phyloP scores from a whole-genome alignment of 2,329 filamentous ascomycete genomes.

The Xylariaceae sp. region DNA sequence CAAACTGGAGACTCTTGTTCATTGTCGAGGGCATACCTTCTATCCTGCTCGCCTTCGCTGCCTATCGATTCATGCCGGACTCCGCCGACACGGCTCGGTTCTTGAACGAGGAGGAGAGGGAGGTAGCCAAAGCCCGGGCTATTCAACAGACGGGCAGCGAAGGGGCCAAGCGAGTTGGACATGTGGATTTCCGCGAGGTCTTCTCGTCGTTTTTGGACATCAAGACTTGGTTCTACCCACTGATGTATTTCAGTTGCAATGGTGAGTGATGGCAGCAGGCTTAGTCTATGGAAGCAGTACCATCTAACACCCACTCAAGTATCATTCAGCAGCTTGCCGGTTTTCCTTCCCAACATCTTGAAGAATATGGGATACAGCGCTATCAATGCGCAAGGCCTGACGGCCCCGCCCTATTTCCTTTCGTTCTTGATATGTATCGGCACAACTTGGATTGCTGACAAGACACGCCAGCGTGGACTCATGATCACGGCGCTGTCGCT shows the following conservation, averaged over 20 bases:
- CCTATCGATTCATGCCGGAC: conserved; percentile 33
- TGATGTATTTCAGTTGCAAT: conserved; percentile 40
- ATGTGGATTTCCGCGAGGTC: conserved; percentile 42
- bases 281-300: conserved; percentile 33
- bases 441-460: conserved; percentile 63
- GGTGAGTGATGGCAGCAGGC: conserved; percentile 18
- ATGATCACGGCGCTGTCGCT: conserved; percentile 53
- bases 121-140: conserved; percentile 49
- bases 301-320: conserved; percentile 59
- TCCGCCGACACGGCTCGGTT: conserved; percentile 48
- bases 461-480: conserved; percentile 57
- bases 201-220: conserved; percentile 41
- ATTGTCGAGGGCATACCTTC: conserved; percentile 32
- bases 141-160: conserved; percentile 49
- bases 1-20: conserved; percentile 34
- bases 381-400: conserved; percentile 66
- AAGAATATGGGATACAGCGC: conserved; percentile 63
- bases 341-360: conserved; percentile 61
- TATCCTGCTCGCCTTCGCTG: conserved; percentile 25
- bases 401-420: conserved; percentile 66
- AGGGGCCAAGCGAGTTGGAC: conserved; percentile 42
- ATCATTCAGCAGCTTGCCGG: conserved; percentile 60
- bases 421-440: conserved; percentile 59
- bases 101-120: conserved; percentile 53
- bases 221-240: conserved; percentile 45